phyloP scores from a whole-genome alignment of 2,329 filamentous ascomycete genomes.

The Trichoderma citrinoviride region DNA sequence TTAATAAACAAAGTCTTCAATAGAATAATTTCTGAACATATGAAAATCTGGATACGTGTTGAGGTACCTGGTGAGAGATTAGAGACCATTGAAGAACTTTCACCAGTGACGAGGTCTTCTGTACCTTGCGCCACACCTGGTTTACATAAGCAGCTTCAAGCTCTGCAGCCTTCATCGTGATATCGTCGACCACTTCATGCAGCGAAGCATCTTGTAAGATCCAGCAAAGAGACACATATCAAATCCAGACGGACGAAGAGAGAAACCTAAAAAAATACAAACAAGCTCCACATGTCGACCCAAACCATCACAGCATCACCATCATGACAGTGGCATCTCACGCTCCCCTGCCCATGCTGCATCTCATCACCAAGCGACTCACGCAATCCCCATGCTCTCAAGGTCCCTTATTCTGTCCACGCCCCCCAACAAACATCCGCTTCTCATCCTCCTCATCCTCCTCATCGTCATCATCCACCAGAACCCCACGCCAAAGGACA shows the following conservation, averaged over 20 bases:
- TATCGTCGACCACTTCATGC: neutral
- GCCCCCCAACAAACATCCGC: neutral
- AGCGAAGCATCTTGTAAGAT: too few relatives aligned
- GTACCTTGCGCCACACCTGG: neutral
- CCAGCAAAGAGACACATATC: too few relatives aligned
- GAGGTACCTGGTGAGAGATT: neutral
- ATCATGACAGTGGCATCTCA: slow-evolving; percentile 29
- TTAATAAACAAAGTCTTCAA: neutral
- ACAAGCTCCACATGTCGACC: neutral
- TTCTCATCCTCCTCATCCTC: neutral
- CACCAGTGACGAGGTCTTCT: neutral
- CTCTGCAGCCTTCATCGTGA: neutral
- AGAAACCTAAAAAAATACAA: neutral
- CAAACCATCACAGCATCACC: neutral
- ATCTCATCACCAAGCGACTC: neutral
- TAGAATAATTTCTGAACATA: neutral
- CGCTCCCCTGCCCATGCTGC: slow-evolving; percentile 17
- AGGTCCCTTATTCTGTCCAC: neutral
- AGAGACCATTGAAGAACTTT: too few relatives aligned
- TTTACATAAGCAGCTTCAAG: slow-evolving; percentile 3
- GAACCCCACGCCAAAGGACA: neutral
- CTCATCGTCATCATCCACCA: neutral
- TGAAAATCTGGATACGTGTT: neutral
- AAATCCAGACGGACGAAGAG: neutral
- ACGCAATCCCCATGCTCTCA: neutral